Evolutionary conservation across 2,329 filamentous ascomycete species (phyloP).

Genomic region (Colletotrichum sp.): DNA sequence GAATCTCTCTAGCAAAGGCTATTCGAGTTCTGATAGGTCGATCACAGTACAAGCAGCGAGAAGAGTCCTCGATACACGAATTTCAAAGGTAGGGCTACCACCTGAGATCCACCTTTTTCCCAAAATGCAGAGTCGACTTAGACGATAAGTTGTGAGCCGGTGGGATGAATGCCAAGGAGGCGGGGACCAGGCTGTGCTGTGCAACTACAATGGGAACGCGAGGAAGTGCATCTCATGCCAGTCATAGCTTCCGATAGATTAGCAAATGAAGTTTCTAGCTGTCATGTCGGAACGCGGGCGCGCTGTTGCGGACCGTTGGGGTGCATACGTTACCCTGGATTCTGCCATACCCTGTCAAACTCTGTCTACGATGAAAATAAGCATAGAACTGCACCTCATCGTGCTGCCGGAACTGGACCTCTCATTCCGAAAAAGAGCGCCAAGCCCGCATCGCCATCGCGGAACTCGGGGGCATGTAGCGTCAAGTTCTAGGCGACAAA

Average conservation of each 20-base stretch:
- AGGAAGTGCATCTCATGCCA: neutral
- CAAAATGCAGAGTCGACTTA: neutral
- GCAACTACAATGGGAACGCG: neutral
- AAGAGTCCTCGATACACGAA: neutral
- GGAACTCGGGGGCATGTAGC: neutral
- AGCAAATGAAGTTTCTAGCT: neutral
- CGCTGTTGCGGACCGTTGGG: neutral
- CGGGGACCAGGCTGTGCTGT: neutral
- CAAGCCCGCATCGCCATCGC: neutral
- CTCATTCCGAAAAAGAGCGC: neutral
- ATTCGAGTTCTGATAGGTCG: neutral
- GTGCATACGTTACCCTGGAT: neutral
- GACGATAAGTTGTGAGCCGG: neutral
- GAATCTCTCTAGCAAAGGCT: neutral
- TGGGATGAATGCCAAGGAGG: neutral
- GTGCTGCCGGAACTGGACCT: neutral
- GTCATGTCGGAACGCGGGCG: neutral
- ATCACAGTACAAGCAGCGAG: neutral
- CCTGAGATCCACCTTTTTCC: neutral
- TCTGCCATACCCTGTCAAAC: neutral
- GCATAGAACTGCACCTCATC: neutral
- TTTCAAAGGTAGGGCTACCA: neutral
- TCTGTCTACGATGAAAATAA: neutral
- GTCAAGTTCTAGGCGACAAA: neutral
- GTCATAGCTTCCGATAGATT: fast-evolving